Evolutionary conservation across 352 stramenopile species (phyloP).

Genomic region (Blastocystis sp.): DNA sequence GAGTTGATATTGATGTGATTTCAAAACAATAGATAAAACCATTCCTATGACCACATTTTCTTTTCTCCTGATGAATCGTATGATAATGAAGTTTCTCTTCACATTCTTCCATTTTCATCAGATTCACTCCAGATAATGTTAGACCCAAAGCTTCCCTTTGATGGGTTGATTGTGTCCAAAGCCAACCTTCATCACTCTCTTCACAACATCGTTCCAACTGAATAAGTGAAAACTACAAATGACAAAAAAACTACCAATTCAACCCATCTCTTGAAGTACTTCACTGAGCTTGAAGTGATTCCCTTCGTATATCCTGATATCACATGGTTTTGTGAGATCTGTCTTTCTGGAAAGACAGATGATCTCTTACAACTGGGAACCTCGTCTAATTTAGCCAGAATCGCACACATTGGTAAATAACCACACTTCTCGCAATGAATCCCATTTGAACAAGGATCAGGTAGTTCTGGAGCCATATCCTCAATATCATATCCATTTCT

Average conservation of each 20-base stretch:
- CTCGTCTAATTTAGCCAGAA: not conserved
- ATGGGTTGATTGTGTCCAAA: conserved; percentile 11
- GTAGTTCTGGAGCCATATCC: not conserved
- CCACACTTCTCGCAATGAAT: conserved; percentile 26
- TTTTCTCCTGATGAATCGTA: not conserved
- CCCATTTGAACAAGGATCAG: not conserved
- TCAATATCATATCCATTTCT: conserved; percentile 12
- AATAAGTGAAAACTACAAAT: conserved; percentile 31
- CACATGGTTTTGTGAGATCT: not conserved
- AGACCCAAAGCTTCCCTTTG: not conserved
- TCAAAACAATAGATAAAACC: not conserved
- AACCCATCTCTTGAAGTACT: conserved; percentile 47
- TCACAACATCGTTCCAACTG: conserved; percentile 15
- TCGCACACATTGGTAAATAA: not conserved
- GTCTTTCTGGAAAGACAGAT: no score
- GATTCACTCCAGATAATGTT: not conserved
- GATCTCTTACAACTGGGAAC: no score
- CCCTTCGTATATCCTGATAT: not conserved
- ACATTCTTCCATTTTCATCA: not conserved
- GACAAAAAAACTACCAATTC: not conserved
- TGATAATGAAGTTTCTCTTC: not conserved
- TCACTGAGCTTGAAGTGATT: not conserved
- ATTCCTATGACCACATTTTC: not conserved
- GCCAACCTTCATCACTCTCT: not conserved
- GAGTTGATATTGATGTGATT: not conserved